A percentile compares a stretch with the other conserved stretches of the same genome.
These are phyloP conservation scores for Kluyveromyces lactis DNA, from an alignment of 805 yeast species.

Conservation along the genomic window DNA sequence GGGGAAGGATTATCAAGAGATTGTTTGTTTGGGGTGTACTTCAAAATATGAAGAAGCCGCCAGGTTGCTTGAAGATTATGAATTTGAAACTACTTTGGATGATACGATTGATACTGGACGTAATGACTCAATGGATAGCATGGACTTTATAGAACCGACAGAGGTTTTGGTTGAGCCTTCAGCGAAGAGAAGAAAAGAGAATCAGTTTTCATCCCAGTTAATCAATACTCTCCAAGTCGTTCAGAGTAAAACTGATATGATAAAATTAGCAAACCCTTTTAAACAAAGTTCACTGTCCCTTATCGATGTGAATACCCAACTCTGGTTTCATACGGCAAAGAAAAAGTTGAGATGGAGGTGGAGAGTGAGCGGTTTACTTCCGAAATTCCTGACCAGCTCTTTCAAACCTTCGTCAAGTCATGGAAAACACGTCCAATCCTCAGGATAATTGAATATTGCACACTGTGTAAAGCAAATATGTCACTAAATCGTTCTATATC, in stretches of 20 bases:
- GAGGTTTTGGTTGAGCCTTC: constrained; percentile 6
- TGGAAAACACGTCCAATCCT: no score
- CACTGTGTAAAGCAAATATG: no score
- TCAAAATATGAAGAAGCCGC: constrained; percentile 46
- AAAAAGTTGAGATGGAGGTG: constrained; percentile 43
- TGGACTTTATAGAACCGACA: constrained; percentile 5
- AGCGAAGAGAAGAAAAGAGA: constrained; percentile 5
- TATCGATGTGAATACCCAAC: constrained; percentile 16
- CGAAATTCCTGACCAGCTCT: constrained; percentile 22
- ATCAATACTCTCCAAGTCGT: constrained; percentile 22
- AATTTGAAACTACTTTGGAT: constrained; percentile 24
- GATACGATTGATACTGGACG: constrained; percentile 2
- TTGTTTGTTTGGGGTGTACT: constrained; percentile 57
- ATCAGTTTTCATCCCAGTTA: constrained; percentile 27
- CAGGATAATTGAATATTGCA: no score
- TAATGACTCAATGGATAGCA: constrained; percentile 6
- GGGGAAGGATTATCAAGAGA: constrained; percentile 35
- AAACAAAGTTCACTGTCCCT: neutral
- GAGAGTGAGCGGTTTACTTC: constrained; percentile 39
- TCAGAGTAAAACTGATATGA: constrained; percentile 17
- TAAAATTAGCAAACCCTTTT: neutral
- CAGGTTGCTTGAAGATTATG: constrained; percentile 32
- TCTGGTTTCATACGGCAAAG: constrained; percentile 32
- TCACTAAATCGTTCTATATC: no score
- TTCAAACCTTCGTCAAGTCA: neutral